These are phyloP conservation scores for Trichoderma cornu-damae DNA, from an alignment of 2,329 filamentous ascomycete species.

Conservation along the genomic window DNA sequence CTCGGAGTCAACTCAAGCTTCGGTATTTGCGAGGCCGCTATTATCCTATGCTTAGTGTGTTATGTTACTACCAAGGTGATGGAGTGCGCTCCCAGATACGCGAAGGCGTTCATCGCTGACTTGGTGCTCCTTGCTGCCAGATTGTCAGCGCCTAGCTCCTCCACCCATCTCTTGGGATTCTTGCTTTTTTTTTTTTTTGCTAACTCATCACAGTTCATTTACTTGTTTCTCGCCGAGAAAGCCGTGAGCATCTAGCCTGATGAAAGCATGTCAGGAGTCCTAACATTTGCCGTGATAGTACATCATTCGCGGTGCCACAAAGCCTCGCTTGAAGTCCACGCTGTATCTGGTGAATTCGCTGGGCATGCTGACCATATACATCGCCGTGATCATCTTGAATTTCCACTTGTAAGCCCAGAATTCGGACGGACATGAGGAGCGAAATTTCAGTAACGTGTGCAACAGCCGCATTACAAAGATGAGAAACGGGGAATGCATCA, in stretches of 20 bases:
- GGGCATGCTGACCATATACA: slow-evolving; percentile 47
- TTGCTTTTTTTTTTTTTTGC: neutral
- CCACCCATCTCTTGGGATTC: too few species aligned
- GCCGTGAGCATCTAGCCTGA: slow-evolving; percentile 40
- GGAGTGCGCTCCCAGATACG: neutral
- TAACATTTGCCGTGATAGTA: slow-evolving; percentile 37
- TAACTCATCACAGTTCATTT: slow-evolving; percentile 46
- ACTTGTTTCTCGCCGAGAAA: slow-evolving; percentile 60
- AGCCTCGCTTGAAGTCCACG: slow-evolving; percentile 49
- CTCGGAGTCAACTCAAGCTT: slow-evolving; percentile 50
- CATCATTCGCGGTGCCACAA: slow-evolving; percentile 51
- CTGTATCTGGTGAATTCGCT: slow-evolving; percentile 58
- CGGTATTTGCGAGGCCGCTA: slow-evolving; percentile 51
- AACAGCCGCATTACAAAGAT: slow-evolving; percentile 52
- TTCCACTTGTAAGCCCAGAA: slow-evolving; percentile 51
- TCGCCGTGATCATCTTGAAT: slow-evolving; percentile 50
- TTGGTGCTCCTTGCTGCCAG: slow-evolving; percentile 21
- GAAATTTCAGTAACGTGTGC: neutral
- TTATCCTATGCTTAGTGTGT: slow-evolving; percentile 55
- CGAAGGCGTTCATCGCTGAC: neutral
- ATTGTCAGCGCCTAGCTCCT: slow-evolving; percentile 27
- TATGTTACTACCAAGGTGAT: slow-evolving; percentile 59
- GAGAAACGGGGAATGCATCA: slow-evolving; percentile 52
- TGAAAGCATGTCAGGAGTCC: neutral
- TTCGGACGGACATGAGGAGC: fast-evolving